A percentile compares a stretch with the other conserved stretches of the same genome.
Evolutionary conservation across 2,329 filamentous ascomycete species (phyloP).

Genomic region (Arachnomyces sp.): DNA sequence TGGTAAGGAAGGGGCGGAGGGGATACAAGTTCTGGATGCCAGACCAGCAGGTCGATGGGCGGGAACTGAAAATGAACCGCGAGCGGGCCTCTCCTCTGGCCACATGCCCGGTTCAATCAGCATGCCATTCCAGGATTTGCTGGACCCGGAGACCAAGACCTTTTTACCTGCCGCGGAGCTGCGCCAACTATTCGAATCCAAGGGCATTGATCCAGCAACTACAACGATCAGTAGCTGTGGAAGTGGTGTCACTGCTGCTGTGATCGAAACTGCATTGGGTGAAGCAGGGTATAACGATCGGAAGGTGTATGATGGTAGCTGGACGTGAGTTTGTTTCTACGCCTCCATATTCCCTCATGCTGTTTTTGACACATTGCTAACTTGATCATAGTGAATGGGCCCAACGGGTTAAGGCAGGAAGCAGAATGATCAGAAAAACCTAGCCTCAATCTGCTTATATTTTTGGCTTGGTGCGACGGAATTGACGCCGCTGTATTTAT

Average conservation of each 20-base stretch:
- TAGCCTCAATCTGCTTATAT: not conserved
- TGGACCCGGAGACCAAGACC: slow-evolving; percentile 77
- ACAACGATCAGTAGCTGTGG: slow-evolving; percentile 86
- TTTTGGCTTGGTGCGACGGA: too few relatives aligned
- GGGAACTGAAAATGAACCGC: slow-evolving; percentile 76
- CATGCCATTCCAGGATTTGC: slow-evolving; percentile 68
- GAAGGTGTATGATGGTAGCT: slow-evolving; percentile 89
- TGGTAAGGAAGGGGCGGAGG: slow-evolving; percentile 75
- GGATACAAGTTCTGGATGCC: slow-evolving; percentile 83
- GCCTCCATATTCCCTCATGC: slow-evolving; percentile 9
- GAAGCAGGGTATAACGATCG: slow-evolving; percentile 69
- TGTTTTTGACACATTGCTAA: slow-evolving; percentile 3
- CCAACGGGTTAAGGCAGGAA: slow-evolving; percentile 39
- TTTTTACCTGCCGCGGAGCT: slow-evolving; percentile 67
- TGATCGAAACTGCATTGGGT: slow-evolving; percentile 78
- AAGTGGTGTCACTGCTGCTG: slow-evolving; percentile 85
- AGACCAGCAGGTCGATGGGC: slow-evolving; percentile 71
- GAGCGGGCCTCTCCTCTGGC: slow-evolving; percentile 76
- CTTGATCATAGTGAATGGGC: slow-evolving; percentile 41
- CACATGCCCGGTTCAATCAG: slow-evolving; percentile 86
- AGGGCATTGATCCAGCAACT: slow-evolving; percentile 68
- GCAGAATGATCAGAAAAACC: slow-evolving; percentile 39
- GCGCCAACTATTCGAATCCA: slow-evolving; percentile 66
- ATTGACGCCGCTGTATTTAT: too few relatives aligned
- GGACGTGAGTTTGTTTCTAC: slow-evolving; percentile 66